Evolutionary conservation across 208 protist genomes (phyloP), one percentile per base, ranked within the genome.

Genomic region (Trypanosomatidae sp.): DNA sequence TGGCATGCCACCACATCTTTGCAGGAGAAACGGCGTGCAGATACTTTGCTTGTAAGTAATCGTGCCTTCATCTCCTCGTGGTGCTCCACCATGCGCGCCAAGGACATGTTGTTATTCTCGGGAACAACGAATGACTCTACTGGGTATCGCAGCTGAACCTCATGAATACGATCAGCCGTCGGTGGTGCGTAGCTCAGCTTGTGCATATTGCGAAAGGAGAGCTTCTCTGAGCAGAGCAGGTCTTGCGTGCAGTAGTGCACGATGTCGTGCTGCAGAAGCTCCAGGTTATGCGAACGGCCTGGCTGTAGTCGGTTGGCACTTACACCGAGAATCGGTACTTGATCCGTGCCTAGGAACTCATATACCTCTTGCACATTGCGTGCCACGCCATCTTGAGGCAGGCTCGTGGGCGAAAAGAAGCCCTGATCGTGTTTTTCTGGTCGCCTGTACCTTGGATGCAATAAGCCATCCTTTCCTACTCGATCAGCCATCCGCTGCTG

Each of bases 161-260:
- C 79, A 56, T 84, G 66, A 19, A 96, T 86, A 2, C 86, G 80
- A 25, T 92, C 87, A 10, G 79, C 73, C 22, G 82, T 60, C 33
- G 93, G 91, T 50, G 93, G 93, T 33, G 86, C 84, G 66, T 97
- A 97, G 77, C 93, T 95, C n/a, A 97, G 75, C 30, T 82, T 75
- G 52, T 79, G 84, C 65, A 97, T 41, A 15, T 84, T 80, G 17
- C 84, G 82, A 46, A 85, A 79, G 3, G 84, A 90, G n/a, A 93
- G 76, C 8, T 87, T 59, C 49, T 90, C 81, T 64, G 74, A 66
- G 19, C 67, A 55, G 13, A 68, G 64, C 17, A 96, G 56, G 33
- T 92, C 86, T 12, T 78, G 70, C 33, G 77, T 73, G 76, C 91
- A 95, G 78, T 95, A 89, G 64, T 89, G 71, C 25, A 91, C 86